A percentile compares a stretch with the other conserved stretches of the same genome.
Evolutionary conservation across 2,329 filamentous ascomycete genomes (phyloP).

Genomic region (Aureobasidium sp.): DNA sequence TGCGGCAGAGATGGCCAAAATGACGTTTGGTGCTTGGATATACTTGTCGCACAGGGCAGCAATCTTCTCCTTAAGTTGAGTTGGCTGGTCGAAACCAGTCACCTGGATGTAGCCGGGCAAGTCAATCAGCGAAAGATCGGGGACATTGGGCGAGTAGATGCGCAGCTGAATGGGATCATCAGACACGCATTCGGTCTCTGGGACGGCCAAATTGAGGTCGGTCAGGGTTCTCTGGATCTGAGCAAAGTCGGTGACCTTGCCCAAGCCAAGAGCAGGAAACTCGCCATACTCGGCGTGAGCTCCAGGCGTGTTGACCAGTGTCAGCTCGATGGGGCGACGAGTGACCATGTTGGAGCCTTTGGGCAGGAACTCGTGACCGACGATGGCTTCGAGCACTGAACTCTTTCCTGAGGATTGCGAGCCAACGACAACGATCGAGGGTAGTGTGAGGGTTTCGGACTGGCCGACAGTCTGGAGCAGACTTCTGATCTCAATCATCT

Average conservation of each 20-base stretch:
- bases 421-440: conserved; percentile 98
- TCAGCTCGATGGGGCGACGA: conserved; percentile 88
- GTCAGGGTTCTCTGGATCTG: conserved; percentile 91
- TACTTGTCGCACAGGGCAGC: conserved; percentile 96
- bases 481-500: conserved; percentile 98
- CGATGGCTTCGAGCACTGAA: conserved; percentile 91
- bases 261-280: conserved; percentile 84
- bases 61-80: conserved; percentile 91
- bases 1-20: conserved; percentile 92
- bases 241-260: conserved; percentile 84
- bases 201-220: conserved; percentile 88
- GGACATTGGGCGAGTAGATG: conserved; percentile 92
- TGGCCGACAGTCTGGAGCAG: conserved; percentile 89
- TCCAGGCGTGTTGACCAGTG: conserved; percentile 88
- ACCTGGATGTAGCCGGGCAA: conserved; percentile 97
- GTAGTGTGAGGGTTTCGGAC: conserved; percentile 77
- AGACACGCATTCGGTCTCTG: conserved; percentile 83
- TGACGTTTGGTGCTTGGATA: conserved; percentile 91
- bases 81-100: conserved; percentile 79
- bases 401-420: conserved; percentile 98
- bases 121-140: conserved; percentile 92
- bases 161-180: conserved; percentile 95
- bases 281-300: conserved; percentile 87
- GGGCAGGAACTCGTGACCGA: conserved; percentile 93
- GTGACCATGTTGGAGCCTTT: conserved; percentile 99